These are phyloP conservation scores for Candida namnaoensis DNA, from an alignment of 805 yeast species.

Conservation along the genomic window DNA sequence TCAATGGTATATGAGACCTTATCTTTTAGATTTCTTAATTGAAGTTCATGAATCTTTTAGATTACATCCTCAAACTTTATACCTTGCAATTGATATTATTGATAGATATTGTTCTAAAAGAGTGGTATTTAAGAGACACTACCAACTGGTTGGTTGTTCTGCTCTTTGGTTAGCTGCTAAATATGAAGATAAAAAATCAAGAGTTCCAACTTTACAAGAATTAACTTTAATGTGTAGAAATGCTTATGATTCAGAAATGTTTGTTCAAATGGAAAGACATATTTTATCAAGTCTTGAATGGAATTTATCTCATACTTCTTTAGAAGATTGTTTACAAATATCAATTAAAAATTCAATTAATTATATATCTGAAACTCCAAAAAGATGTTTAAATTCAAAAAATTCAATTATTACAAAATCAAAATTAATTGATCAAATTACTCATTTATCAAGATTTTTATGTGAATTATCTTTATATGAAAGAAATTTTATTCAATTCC, in stretches of 20 bases:
- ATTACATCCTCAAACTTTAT: constrained; percentile 58
- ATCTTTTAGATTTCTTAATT: constrained; percentile 67
- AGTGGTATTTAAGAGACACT: constrained; percentile 70
- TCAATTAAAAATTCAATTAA: constrained; percentile 6
- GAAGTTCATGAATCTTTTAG: constrained; percentile 55
- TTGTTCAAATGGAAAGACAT: constrained; percentile 75
- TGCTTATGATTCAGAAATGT: constrained; percentile 53
- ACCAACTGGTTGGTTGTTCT: constrained; percentile 78
- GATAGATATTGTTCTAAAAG: constrained; percentile 82
- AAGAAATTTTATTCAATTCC: constrained; percentile 34
- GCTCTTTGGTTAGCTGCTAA: constrained; percentile 87
- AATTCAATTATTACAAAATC: constrained; percentile 1
- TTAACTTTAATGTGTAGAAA: constrained; percentile 58
- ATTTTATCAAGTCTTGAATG: constrained; percentile 64
- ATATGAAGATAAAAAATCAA: constrained; percentile 54
- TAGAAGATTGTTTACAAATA: constrained; percentile 19
- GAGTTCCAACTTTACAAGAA: constrained; percentile 60
- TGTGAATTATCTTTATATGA: constrained; percentile 47
- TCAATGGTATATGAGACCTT: constrained; percentile 70
- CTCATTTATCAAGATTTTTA: constrained; percentile 35
- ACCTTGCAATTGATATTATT: constrained; percentile 57
- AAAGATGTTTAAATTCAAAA: constrained; percentile 6
- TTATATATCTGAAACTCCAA: constrained; percentile 12
- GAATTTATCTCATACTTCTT: constrained; percentile 26
- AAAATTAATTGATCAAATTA: constrained; percentile 1